Conservation (phyloP, 345 rosid genomes). For the Odontarrhena argentea region DNA sequence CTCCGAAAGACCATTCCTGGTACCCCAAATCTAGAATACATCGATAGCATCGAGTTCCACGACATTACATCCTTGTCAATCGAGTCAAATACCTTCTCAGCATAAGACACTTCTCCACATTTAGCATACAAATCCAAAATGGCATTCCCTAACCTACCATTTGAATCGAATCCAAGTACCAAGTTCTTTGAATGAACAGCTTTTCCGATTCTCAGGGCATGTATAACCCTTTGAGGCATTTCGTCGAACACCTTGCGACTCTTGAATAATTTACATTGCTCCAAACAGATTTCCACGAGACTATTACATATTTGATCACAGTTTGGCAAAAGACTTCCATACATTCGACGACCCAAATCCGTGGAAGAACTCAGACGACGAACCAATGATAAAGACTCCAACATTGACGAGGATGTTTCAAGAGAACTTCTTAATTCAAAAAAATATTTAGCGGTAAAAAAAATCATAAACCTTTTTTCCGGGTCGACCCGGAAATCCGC, state of each 20-base stretch:
- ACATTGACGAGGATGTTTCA: constrained; percentile 1
- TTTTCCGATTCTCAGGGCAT: constrained; percentile 45
- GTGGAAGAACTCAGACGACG: constrained; percentile 41
- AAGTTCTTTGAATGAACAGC: constrained; percentile 57
- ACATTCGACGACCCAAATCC: constrained; percentile 13
- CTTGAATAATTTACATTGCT: constrained; percentile 52
- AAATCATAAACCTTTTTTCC: background rate
- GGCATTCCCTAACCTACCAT: constrained; percentile 57
- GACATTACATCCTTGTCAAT: constrained; percentile 61
- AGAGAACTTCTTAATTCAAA: background rate
- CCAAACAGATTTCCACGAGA: constrained; percentile 47
- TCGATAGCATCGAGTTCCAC: constrained; percentile 79
- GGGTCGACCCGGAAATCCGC: constrained; percentile 38
- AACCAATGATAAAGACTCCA: constrained; percentile 29
- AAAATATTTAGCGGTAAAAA: background rate
- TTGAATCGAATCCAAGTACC: constrained; percentile 52
- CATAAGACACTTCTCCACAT: constrained; percentile 57
- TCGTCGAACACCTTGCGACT: constrained; percentile 68
- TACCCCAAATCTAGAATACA: constrained; percentile 60
- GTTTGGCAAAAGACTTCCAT: background rate
- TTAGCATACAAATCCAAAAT: constrained; percentile 82
- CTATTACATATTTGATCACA: constrained; percentile 29
- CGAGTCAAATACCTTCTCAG: constrained; percentile 59
- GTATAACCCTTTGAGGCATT: constrained; percentile 56
- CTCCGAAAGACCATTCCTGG: constrained; percentile 46